Evolutionary conservation across 768 basidiomycete genomes (phyloP).

Genomic region (Russula sp.): DNA sequence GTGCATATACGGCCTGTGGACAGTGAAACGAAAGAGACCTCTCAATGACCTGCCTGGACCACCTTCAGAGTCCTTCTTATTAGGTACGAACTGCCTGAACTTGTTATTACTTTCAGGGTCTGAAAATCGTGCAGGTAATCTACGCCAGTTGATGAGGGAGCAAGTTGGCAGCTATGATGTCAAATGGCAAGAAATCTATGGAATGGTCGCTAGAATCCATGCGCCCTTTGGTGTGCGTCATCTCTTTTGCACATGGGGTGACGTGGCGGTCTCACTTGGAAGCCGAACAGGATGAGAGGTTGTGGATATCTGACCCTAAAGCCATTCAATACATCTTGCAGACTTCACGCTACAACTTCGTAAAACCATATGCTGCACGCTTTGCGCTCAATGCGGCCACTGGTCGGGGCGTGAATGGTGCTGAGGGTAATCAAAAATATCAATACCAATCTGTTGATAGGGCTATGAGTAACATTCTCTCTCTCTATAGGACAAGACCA

Average conservation of each 20-base stretch:
- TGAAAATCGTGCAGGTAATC: conserved; percentile 1
- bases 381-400: conserved; percentile 16
- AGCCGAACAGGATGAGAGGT: conserved; percentile 1
- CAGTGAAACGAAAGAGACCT: neutral
- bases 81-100: neutral
- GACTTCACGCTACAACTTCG: conserved; percentile 13
- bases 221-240: conserved; percentile 16
- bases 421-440: conserved; percentile 6
- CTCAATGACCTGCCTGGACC: conserved; percentile 7
- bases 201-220: conserved; percentile 8
- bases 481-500: conserved; percentile 9
- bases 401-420: conserved; percentile 12
- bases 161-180: conserved; percentile 10
- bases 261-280: neutral
- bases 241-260: neutral
- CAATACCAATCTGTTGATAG: neutral
- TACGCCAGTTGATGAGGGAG: conserved; percentile 15
- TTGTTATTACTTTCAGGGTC: neutral
- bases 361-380: conserved; percentile 19
- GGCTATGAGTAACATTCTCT: neutral
- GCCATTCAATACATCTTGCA: conserved; percentile 19
- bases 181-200: conserved; percentile 3
- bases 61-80: conserved; percentile 13
- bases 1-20: neutral
- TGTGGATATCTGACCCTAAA: conserved; percentile 17